Base-by-base conservation (phyloP, 2,329 filamentous ascomycete genomes). In the Atkinsonella hypoxylon region DNA sequence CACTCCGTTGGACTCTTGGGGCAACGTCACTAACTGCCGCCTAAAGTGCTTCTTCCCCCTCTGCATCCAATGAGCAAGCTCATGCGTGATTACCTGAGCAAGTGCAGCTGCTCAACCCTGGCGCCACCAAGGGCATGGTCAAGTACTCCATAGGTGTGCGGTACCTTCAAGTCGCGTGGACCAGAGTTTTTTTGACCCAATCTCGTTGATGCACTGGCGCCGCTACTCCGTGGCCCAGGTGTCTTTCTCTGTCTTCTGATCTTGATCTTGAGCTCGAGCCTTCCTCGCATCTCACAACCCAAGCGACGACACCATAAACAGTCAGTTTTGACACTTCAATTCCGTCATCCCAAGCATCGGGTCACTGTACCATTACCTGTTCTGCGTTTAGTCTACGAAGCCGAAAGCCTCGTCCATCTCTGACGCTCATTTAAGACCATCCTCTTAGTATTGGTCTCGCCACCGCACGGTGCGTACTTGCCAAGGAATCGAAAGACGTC, bases 251-350 rank as follows among this genome's bases (percentile, higher is more conserved):
- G 26, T 26, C 26, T 26, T 26, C 26, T 26, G 6, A 4, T 26
- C 3, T 52, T 54, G 55, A 50, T 60, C 57, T 60, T 53, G 59
- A 62, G 61, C 62, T 64, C 60, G 57, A 62, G 59, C 61, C 59
- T 65, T 62, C 57, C 57, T 57, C 59, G 61, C 58, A 61, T 58
- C 58, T 47, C 30, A 17, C 40, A 39, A 38, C 58, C 56, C 57
- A 56, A 57, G 52, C 49, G 45, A 54, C 52, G 44, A 52, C 50
- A 53, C 41, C 15, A 39, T 26, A 48, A 40, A 22, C 36, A 48
- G 45, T 32, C 36, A 18, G 9, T 17, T 44, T 18, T 15, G 11
- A 46, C 22, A 17, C 20, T 45, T 46, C 50, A 17, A 11, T 38
- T 43, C 18, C 20, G 39, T 45, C 51, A 38, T 36, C 39, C 26